phyloP scores from a whole-genome alignment of 1,284 basidiomycete species.

The Meira miltonrushii region DNA sequence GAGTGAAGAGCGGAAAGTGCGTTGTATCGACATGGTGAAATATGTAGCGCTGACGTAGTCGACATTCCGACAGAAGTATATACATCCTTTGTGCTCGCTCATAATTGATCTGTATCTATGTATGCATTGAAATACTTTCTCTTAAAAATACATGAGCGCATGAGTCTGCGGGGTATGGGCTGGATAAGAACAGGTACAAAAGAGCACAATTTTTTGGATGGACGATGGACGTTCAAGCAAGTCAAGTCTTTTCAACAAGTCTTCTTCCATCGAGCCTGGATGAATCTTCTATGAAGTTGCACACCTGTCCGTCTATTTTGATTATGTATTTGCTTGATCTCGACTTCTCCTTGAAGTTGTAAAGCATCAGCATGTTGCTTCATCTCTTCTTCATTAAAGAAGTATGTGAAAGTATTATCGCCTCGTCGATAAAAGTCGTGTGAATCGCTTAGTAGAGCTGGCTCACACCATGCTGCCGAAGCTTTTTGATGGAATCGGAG shows the following conservation, averaged over 20 bases:
- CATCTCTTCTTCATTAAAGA: conserved; percentile 46
- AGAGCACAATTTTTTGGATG: too few species aligned
- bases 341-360: conserved; percentile 31
- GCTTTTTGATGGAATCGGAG: conserved; percentile 51
- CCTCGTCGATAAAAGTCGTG: conserved; percentile 49
- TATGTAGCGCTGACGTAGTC: too few species aligned
- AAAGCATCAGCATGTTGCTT: conserved; percentile 15
- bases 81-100: too few species aligned
- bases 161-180: too few species aligned
- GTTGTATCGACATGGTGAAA: too few species aligned
- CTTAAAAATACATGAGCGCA: too few species aligned
- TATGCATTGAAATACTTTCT: too few species aligned
- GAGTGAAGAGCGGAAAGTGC: too few species aligned
- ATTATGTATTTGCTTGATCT: conserved; percentile 28
- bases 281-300: conserved; percentile 20
- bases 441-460: conserved; percentile 37
- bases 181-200: too few species aligned
- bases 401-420: conserved; percentile 54
- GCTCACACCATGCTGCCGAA: conserved; percentile 45
- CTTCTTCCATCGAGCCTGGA: conserved; percentile 20
- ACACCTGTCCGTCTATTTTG: conserved; percentile 35
- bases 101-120: too few species aligned
- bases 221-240: too few species aligned
- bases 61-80: too few species aligned
- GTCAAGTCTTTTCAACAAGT: background rate